Evolutionary conservation across 257 asterid species (phyloP), one percentile per base, ranked within the genome.

Genomic region (Asclepias syriaca): DNA sequence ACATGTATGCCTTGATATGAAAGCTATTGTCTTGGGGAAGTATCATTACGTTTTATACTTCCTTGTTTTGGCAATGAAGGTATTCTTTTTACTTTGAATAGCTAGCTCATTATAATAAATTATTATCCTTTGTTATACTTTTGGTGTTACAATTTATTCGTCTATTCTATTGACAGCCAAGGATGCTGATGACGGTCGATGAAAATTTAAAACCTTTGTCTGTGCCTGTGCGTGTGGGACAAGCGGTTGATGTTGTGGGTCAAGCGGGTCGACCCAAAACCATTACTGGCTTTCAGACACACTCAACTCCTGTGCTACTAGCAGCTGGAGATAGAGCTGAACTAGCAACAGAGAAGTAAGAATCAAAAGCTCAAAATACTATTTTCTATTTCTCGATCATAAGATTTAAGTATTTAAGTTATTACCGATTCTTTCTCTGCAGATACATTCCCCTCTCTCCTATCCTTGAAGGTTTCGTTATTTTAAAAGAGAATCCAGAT

Each of bases 251-350:
- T 78, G 97, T 92, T 34, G 98, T 95, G 8, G 98, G 98, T 49
- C 98, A 91, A 75, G 96, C 98, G 0, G 99, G 97, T 70, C 96
- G 97, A 18, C 98, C 98, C 65, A 95, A 90, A 84, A 95, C 98
- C 69, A 95, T 94, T 7, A 94, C 99, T 0, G 97, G 97, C 5
- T 92, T 95, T 85, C 99, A 90, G 81, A 95, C 97, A 19, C 96
- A 92, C 79, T 85, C 97, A 3, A 95, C 99, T n/a, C 99, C 99
- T 0, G 98, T 95, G 65, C 95, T 95, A 65, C 85, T 95, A 45
- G 79, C 96, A 46, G 98, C 96, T 8, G 99, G 98, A 21, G 99
- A 95, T 75, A 83, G 98, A 77, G 99, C 99, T 2, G 98, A 95
- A 83, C 97, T 95, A 8, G 99, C 99, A 50, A 92, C 99, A 0